Evolutionary conservation across 441 rosid species (phyloP).

Genomic region (Theobroma grandiflorum): DNA sequence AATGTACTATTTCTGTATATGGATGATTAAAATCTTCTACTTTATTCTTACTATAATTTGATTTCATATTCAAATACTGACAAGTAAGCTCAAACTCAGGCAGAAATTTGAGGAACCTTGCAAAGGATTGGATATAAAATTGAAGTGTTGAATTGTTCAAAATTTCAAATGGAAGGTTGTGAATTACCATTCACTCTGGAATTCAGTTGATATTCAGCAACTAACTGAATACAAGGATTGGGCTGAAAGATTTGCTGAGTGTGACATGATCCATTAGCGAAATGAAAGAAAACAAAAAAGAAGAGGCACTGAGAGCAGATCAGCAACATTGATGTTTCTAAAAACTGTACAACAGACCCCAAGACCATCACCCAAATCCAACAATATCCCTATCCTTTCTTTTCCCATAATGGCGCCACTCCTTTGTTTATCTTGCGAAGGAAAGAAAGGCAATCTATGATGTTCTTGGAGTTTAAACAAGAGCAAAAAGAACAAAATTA

Average conservation of each 20-base stretch:
- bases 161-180: background rate
- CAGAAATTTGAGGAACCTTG: background rate
- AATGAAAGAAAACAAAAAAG: background rate
- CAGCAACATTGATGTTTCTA: slow-evolving; percentile 49
- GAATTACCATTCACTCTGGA: background rate
- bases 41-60: background rate
- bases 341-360: slow-evolving; percentile 59
- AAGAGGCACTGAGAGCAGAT: background rate
- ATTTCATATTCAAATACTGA: background rate
- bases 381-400: slow-evolving; percentile 28
- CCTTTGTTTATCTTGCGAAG: slow-evolving; percentile 33
- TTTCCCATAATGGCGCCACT: slow-evolving; percentile 22
- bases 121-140: background rate
- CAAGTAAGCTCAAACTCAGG: background rate
- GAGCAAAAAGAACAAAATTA: slow-evolving; percentile 27
- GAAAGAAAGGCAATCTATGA: slow-evolving; percentile 32
- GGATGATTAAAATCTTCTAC: background rate
- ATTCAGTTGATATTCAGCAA: background rate
- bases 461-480: slow-evolving; percentile 20
- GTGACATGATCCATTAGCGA: background rate
- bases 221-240: background rate
- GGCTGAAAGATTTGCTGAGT: background rate
- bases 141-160: background rate
- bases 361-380: slow-evolving; percentile 38
- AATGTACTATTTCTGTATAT: too few relatives aligned